A percentile compares a stretch with the other conserved stretches of the same genome.
phyloP scores from a whole-genome alignment of 2,329 filamentous ascomycete species.

The Dothideomycetes sp. region DNA sequence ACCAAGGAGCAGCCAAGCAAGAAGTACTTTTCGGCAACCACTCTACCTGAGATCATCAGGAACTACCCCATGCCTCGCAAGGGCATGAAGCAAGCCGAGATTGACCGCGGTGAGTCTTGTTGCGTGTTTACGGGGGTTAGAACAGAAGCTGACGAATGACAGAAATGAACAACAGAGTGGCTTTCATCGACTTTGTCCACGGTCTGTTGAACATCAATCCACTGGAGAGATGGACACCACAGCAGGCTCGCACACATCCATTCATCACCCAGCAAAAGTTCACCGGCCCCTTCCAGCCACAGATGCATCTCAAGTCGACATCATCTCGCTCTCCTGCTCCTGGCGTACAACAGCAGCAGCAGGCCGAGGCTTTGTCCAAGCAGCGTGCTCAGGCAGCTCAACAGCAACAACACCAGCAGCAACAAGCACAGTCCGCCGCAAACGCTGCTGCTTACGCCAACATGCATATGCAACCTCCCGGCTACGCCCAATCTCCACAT shows the following conservation, averaged over 20 bases:
- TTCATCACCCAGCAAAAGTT: slow-evolving; percentile 99
- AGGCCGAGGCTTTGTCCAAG: slow-evolving; percentile 88
- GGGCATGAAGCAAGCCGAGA: slow-evolving; percentile 96
- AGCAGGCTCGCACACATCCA: slow-evolving; percentile 92
- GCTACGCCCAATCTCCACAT: slow-evolving; percentile 33
- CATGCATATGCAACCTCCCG: slow-evolving; percentile 45
- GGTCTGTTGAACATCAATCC: slow-evolving; percentile 91
- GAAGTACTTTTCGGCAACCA: slow-evolving; percentile 95
- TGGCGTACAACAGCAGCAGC: slow-evolving; percentile 89
- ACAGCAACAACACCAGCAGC: slow-evolving; percentile 38
- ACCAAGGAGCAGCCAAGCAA: slow-evolving; percentile 99
- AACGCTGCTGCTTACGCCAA: slow-evolving; percentile 54
- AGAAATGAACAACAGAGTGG: slow-evolving; percentile 98
- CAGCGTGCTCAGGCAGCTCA: slow-evolving; percentile 59
- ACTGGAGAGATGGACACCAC: slow-evolving; percentile 91
- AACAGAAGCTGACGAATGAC: slow-evolving; percentile 9
- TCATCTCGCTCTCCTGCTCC: slow-evolving; percentile 83
- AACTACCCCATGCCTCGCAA: slow-evolving; percentile 97
- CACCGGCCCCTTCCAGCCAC: slow-evolving; percentile 89
- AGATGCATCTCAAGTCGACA: slow-evolving; percentile 89
- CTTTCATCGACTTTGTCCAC: slow-evolving; percentile 96
- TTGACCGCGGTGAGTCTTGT: slow-evolving; percentile 69
- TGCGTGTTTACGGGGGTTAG: slow-evolving; percentile 16
- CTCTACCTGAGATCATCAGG: slow-evolving; percentile 92
- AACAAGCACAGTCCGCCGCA: slow-evolving; percentile 23